These are phyloP conservation scores for Tilletia caries DNA, from an alignment of 1,284 basidiomycete genomes.

Conservation along the genomic window DNA sequence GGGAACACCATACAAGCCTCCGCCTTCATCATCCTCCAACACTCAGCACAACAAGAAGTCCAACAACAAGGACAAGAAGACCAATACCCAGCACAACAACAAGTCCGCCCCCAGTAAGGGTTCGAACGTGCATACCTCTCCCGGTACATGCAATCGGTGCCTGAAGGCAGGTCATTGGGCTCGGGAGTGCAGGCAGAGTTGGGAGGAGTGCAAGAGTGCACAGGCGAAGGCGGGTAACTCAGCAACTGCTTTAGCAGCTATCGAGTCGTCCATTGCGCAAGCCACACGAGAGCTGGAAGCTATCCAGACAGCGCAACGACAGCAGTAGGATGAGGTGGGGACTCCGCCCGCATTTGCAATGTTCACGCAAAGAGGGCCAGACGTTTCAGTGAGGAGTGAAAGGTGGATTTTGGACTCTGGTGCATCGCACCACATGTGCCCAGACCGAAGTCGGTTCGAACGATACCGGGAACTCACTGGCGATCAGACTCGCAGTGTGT, in stretches of 20 bases:
- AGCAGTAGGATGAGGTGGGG: background rate
- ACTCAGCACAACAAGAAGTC: too few species aligned
- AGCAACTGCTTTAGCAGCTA: too few species aligned
- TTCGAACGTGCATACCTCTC: too few species aligned
- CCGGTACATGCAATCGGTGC: too few species aligned
- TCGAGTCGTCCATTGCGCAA: background rate
- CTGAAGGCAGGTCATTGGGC: too few species aligned
- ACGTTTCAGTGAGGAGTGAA: background rate
- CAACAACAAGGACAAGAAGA: background rate
- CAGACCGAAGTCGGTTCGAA: background rate
- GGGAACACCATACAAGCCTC: too few species aligned
- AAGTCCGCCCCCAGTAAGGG: too few species aligned
- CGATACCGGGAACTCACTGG: background rate
- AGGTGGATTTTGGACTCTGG: background rate
- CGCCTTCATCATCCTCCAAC: too few species aligned
- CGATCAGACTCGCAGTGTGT: background rate
- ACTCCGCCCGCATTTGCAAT: background rate
- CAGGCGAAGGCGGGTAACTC: too few species aligned
- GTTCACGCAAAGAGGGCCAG: background rate
- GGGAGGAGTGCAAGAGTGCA: too few species aligned
- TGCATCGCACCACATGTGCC: background rate
- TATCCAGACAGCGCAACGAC: background rate
- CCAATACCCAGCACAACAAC: too few species aligned
- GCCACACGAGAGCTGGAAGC: background rate
- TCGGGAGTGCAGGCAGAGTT: too few species aligned